These are phyloP conservation scores for Ceratocystis colombiana DNA, from an alignment of 2,329 filamentous ascomycete species.

Conservation along the genomic window DNA sequence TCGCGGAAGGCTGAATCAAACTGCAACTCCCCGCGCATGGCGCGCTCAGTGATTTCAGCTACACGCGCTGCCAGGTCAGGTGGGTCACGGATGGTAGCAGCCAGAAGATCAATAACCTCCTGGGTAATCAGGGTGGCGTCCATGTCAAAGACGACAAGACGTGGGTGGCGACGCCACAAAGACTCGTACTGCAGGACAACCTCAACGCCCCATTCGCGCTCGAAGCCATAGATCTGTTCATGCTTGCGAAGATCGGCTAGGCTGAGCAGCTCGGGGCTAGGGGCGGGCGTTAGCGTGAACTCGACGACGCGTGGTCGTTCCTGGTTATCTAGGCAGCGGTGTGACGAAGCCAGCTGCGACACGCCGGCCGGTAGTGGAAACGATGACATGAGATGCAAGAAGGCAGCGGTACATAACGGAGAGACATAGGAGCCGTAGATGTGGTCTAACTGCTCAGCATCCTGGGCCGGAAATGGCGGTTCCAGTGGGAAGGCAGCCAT, in stretches of 20 bases:
- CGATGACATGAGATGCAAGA: slow-evolving; percentile 54
- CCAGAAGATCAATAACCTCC: slow-evolving; percentile 94
- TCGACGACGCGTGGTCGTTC: slow-evolving; percentile 56
- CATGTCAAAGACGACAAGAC: slow-evolving; percentile 95
- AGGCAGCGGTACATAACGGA: slow-evolving; percentile 54
- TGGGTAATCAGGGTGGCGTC: slow-evolving; percentile 95
- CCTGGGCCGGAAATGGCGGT: slow-evolving; percentile 39
- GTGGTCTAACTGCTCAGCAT: slow-evolving; percentile 50
- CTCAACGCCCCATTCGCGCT: slow-evolving; percentile 82
- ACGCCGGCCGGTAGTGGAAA: slow-evolving; percentile 47
- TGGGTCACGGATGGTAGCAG: slow-evolving; percentile 59
- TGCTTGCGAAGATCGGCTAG: slow-evolving; percentile 65
- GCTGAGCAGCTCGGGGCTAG: slow-evolving; percentile 52
- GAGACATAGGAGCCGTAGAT: slow-evolving; percentile 57
- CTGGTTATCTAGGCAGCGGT: slow-evolving; percentile 53
- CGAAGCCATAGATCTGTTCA: slow-evolving; percentile 72
- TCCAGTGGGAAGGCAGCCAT: slow-evolving; percentile 52
- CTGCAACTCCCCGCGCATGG: slow-evolving; percentile 93
- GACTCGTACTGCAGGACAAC: slow-evolving; percentile 65
- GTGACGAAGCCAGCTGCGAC: slow-evolving; percentile 48
- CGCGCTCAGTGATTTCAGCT: slow-evolving; percentile 77
- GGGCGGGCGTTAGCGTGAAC: slow-evolving; percentile 51
- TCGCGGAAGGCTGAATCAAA: slow-evolving; percentile 76
- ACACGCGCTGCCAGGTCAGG: slow-evolving; percentile 70
- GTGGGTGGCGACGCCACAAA: slow-evolving; percentile 67